Evolutionary conservation across 305 asterid species (phyloP).

Genomic region (Stenogyne calaminthoides): DNA sequence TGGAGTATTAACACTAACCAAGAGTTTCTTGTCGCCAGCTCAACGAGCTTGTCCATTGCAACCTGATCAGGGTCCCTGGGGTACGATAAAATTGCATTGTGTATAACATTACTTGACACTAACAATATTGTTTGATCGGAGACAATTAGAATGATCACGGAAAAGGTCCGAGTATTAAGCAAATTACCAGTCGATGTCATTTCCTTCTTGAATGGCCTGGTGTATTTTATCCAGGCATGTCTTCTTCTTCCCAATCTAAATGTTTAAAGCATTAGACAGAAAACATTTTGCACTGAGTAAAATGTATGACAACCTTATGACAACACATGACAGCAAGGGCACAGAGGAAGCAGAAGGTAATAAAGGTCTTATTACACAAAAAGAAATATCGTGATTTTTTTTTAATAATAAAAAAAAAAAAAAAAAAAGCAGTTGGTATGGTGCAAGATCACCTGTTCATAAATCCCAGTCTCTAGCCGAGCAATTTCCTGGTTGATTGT

Average conservation of each 20-base stretch:
- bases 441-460: constrained; percentile 60
- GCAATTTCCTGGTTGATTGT: constrained; percentile 61
- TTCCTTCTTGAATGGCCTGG: constrained; percentile 59
- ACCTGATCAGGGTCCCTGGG: constrained; percentile 86
- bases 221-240: constrained; percentile 52
- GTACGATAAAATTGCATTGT: constrained; percentile 25
- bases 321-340: neutral
- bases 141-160: constrained; percentile 15
- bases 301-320: neutral
- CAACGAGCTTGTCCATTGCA: constrained; percentile 84
- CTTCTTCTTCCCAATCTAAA: constrained; percentile 70
- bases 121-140: constrained; percentile 2
- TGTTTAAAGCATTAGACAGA: constrained; percentile 35
- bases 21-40: constrained; percentile 82
- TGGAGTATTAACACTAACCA: constrained; percentile 55
- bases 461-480: constrained; percentile 63
- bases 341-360: constrained; percentile 1
- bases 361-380: constrained; percentile 2
- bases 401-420: neutral
- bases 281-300: constrained; percentile 17
- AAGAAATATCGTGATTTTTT: neutral
- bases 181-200: constrained; percentile 53
- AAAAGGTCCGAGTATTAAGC: constrained; percentile 20
- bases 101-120: constrained; percentile 24
- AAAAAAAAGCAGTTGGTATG: neutral